Base-by-base conservation (phyloP, 23 red algal species). In the Gracilariopsis chorda region DNA sequence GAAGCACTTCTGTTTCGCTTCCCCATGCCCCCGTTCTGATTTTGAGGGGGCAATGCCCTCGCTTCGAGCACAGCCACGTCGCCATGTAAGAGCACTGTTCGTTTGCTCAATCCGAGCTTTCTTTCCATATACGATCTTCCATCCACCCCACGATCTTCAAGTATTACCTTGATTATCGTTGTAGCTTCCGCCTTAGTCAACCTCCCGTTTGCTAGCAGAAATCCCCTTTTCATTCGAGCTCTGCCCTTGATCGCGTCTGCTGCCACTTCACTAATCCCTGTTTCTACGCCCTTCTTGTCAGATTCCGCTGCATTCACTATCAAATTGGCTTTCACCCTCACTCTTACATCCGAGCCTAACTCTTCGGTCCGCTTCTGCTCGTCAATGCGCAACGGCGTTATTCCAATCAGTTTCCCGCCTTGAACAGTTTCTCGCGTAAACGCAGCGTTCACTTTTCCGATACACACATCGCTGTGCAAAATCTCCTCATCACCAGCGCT, bases 51-150 rank as follows among this genome's bases (percentile, higher is more conserved):
- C 30, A 47, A 4, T 0, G 42, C 3, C 40, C 67, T 32, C 16
- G 67, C 67, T 3, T 46, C 67, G 37, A 46, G 23, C 9, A 42
- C 47, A 20, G 28, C 47, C 67, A 73, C n/a, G 10, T 46, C 17
- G 2, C 67, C 67, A 25, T 73, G 39, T 6, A 73, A n/a, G 17
- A 44, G 67, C 4, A 73, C 67, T 20, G 20, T 73, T 3, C 67
- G 32, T n/a, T 73, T 73, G 2, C 67, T 14, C 2, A 73, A 21
- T 20, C 40, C 67, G 42, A 73, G 32, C 1, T 6, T 3, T 23
- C n/a, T 37, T 42, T 73, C 67, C 67, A 73, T 42, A 23, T 73
- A 73, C 25, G 67, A 73, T 37, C 67, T 36, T 73, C 67, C 67
- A n/a, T 73, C 40, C 20, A 45, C 47, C 20, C 47, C 67, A 28